phyloP scores from a whole-genome alignment of 2,329 filamentous ascomycete species.

The Colletotrichum sp. region DNA sequence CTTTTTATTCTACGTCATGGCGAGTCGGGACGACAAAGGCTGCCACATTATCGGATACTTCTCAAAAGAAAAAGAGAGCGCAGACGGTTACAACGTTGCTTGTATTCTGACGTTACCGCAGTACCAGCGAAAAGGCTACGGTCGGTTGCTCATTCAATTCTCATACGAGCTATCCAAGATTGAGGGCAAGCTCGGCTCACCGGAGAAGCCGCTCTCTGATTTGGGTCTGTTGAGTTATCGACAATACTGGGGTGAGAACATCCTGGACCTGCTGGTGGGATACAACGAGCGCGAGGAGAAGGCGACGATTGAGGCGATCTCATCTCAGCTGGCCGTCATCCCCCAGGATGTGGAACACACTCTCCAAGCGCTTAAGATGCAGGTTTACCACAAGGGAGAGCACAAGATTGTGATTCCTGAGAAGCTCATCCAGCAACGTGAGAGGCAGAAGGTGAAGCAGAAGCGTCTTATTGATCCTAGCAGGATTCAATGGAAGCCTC shows the following conservation, averaged over 20 bases:
- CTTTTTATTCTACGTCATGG: conserved; percentile 99
- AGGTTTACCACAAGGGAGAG: conserved; percentile 93
- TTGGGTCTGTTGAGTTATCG: conserved; percentile 91
- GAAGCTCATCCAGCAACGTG: conserved; percentile 76
- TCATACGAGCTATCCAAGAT: conserved; percentile 96
- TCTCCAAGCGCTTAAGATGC: conserved; percentile 90
- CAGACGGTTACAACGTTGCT: conserved; percentile 96
- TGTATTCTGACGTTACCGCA: conserved; percentile 97
- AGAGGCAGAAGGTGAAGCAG: conserved; percentile 81
- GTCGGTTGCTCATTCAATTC: conserved; percentile 92
- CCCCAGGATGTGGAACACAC: conserved; percentile 96
- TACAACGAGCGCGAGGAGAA: conserved; percentile 70
- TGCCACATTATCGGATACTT: conserved; percentile 99
- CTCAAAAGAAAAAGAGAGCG: conserved; percentile 96
- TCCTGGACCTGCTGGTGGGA: conserved; percentile 84
- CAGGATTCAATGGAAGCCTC: conserved; percentile 91
- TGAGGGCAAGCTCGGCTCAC: conserved; percentile 92
- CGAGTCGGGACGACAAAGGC: conserved; percentile 83
- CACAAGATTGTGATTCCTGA: conserved; percentile 95
- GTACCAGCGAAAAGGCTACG: conserved; percentile 94
- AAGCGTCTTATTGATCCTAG: conserved; percentile 78
- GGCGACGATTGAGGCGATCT: conserved; percentile 86
- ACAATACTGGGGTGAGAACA: conserved; percentile 96
- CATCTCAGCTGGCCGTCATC: conserved; percentile 86
- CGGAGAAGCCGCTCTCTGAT: conserved; percentile 95